These are phyloP conservation scores for Achaetomiella virescens DNA, from an alignment of 495 filamentous ascomycete species.

Conservation along the genomic window DNA sequence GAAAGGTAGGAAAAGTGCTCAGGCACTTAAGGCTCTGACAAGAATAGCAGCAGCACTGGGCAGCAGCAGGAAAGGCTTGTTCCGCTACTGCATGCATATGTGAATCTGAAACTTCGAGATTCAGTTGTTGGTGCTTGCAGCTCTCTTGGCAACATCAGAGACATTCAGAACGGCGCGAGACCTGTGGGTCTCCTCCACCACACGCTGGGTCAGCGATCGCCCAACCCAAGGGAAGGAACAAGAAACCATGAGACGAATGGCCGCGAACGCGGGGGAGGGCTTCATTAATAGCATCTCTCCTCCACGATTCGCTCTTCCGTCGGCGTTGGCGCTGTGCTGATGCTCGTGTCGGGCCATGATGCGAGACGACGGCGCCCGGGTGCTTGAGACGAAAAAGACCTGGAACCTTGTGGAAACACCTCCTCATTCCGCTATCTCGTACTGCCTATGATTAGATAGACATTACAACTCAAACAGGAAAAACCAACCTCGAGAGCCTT, in stretches of 20 bases:
- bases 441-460: conserved; percentile 3
- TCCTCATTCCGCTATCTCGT: not conserved
- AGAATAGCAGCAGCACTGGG: conserved; percentile 1
- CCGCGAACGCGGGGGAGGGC: no score
- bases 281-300: conserved; percentile 1
- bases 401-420: not conserved
- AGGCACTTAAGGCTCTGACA: not conserved
- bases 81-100: not conserved
- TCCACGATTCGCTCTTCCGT: not conserved
- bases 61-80: not conserved
- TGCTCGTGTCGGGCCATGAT: not conserved
- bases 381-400: no score
- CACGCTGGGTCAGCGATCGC: not conserved
- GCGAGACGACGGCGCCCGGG: not conserved
- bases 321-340: not conserved
- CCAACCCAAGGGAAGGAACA: not conserved
- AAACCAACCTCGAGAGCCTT: not conserved
- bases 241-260: no score
- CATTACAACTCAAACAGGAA: not conserved
- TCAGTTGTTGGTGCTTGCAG: not conserved
- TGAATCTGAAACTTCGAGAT: not conserved
- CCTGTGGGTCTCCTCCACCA: not conserved
- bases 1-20: not conserved
- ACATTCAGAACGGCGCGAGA: not conserved
- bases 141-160: not conserved